phyloP scores from a whole-genome alignment of 768 basidiomycete species.

The Leccinum variicolor region DNA sequence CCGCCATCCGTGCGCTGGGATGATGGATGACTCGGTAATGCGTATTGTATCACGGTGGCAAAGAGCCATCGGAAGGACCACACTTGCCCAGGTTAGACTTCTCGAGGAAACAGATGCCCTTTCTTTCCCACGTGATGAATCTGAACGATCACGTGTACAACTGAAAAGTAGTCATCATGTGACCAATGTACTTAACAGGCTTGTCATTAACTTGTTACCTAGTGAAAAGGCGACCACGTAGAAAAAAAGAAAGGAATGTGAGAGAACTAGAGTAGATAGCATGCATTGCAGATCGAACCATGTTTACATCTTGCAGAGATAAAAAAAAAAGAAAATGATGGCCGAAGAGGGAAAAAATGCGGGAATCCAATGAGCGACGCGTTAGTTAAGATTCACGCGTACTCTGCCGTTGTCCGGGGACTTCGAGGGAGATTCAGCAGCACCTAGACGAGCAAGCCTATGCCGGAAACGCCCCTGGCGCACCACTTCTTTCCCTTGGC shows the following conservation, averaged over 20 bases:
- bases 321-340: conserved; percentile 7
- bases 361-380: conserved; percentile 18
- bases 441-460: conserved; percentile 26
- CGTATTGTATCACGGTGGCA: not conserved
- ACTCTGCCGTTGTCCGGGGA: conserved; percentile 34
- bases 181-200: not conserved
- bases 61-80: conserved; percentile 3
- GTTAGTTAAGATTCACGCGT: conserved; percentile 34
- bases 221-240: conserved; percentile 8
- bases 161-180: not conserved
- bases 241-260: conserved; percentile 5
- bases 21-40: not conserved
- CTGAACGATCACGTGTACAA: conserved; percentile 19
- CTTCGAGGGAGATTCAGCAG: conserved; percentile 26
- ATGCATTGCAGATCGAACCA: conserved; percentile 23
- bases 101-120: conserved; percentile 4
- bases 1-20: not conserved
- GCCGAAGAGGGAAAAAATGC: not conserved
- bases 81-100: conserved; percentile 2
- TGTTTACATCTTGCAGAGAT: conserved; percentile 27
- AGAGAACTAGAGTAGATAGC: conserved; percentile 8
- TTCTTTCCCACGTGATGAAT: conserved; percentile 23
- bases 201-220: conserved; percentile 4
- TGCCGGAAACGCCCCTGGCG: conserved; percentile 30
- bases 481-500: conserved; percentile 18